Evolutionary conservation across 441 rosid genomes (phyloP).

Genomic region (Rhodomyrtus psidioides): DNA sequence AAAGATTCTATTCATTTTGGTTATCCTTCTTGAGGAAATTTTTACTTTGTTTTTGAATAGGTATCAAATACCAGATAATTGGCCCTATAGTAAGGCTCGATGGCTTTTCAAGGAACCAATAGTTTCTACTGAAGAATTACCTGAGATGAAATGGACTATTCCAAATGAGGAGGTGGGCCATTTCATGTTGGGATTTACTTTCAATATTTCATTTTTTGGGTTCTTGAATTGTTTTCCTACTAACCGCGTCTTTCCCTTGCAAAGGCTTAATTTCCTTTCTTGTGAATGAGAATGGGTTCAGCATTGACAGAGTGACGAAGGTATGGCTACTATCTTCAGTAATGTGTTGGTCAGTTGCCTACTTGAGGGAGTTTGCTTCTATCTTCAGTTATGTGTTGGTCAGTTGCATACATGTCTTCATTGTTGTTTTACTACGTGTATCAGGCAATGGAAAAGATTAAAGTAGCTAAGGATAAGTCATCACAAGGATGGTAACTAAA

Average conservation of each 20-base stretch:
- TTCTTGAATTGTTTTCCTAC: not conserved
- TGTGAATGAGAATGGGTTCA: constrained; percentile 82
- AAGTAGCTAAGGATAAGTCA: not conserved
- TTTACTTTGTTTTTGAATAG: constrained; percentile 13
- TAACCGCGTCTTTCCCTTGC: not conserved
- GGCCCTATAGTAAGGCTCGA: constrained; percentile 85
- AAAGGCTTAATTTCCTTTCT: constrained; percentile 65
- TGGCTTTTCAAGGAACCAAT: constrained; percentile 73
- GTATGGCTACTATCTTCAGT: not conserved
- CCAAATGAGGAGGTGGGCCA: constrained; percentile 60
- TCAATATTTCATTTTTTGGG: not conserved
- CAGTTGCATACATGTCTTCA: not conserved
- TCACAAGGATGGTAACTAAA: not conserved
- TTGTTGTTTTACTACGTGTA: not conserved
- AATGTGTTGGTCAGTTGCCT: no score
- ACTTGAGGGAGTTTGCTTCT: no score
- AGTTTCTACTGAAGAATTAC: constrained; percentile 46
- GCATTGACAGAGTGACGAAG: not conserved
- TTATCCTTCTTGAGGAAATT: not conserved
- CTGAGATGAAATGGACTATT: constrained; percentile 73
- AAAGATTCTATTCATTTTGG: not conserved
- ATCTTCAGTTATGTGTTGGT: not conserved
- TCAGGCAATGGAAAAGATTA: not conserved
- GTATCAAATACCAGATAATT: constrained; percentile 73
- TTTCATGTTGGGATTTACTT: not conserved